phyloP scores from a whole-genome alignment of 345 rosid species.

The Xanthoceras sorbifolium region DNA sequence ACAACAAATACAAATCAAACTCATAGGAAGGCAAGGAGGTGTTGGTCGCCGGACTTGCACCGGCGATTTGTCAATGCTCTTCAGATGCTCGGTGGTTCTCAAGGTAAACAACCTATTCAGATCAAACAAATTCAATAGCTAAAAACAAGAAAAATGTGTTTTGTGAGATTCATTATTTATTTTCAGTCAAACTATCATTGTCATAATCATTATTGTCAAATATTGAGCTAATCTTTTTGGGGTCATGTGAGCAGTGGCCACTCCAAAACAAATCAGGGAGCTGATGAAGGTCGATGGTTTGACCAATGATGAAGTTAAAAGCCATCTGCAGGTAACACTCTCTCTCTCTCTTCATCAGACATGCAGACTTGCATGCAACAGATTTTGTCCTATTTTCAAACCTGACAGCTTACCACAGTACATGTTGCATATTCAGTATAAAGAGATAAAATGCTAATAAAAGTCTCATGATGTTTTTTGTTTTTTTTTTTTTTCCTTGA shows the following conservation, averaged over 20 bases:
- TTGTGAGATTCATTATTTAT: not conserved
- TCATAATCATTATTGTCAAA: constrained; percentile 16
- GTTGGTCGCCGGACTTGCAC: constrained; percentile 99
- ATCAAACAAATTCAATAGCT: not conserved
- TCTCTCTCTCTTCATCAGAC: not conserved
- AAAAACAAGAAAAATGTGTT: not conserved
- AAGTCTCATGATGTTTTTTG: constrained; percentile 4
- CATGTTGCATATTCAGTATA: constrained; percentile 19
- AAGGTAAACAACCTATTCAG: constrained; percentile 54
- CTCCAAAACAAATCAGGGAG: constrained; percentile 98
- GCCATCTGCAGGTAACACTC: constrained; percentile 91
- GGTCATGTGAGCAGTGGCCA: constrained; percentile 61
- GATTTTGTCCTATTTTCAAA: constrained; percentile 25
- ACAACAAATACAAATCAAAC: constrained; percentile 41
- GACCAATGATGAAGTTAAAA: constrained; percentile 99
- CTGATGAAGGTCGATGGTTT: constrained; percentile 99
- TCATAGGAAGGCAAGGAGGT: constrained; percentile 91
- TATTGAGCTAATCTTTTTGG: constrained; percentile 3
- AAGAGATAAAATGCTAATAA: not conserved
- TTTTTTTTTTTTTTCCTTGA: not conserved
- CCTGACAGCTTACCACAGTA: constrained; percentile 17
- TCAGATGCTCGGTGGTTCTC: constrained; percentile 99
- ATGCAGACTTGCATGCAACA: constrained; percentile 23
- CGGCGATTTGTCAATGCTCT: constrained; percentile 93
- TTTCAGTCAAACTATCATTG: constrained; percentile 13